Evolutionary conservation across 129 eudicot species (phyloP).

Genomic region (Artemisia argyi): DNA sequence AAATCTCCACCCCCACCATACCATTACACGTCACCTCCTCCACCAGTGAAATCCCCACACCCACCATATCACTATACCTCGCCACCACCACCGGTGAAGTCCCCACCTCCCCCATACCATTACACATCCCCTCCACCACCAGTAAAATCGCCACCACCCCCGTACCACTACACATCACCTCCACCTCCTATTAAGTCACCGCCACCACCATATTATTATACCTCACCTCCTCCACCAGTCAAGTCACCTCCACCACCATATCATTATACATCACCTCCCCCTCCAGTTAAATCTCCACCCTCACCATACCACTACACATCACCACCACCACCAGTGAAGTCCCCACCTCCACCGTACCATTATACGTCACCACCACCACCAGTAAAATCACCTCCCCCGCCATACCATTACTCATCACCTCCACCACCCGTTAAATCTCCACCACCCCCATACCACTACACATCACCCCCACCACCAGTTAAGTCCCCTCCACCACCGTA

Average conservation of each 20-base stretch:
- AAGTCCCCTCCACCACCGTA: constrained; percentile 37
- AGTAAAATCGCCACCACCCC: no score
- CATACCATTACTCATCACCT: constrained; percentile 25
- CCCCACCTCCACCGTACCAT: constrained; percentile 30
- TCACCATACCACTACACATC: constrained; percentile 31
- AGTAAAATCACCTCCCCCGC: constrained; percentile 8
- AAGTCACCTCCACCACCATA: constrained; percentile 29
- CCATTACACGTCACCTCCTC: no score
- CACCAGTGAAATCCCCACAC: no score
- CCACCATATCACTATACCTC: no score
- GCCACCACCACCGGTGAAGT: no score
- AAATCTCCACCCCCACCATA: constrained; percentile 26
- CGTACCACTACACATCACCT: constrained; percentile 27
- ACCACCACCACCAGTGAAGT: constrained; percentile 14
- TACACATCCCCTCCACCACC: no score
- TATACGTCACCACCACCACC: constrained; percentile 31
- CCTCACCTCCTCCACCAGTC: constrained; percentile 34
- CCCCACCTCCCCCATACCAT: no score
- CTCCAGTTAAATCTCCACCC: constrained; percentile 13
- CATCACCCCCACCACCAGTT: constrained; percentile 22
- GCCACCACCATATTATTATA: constrained; percentile 31
- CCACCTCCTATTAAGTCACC: constrained; percentile 30
- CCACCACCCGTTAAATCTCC: not conserved
- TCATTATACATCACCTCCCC: constrained; percentile 24
- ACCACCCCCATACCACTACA: constrained; percentile 33